Evolutionary conservation across 2,329 filamentous ascomycete species (phyloP).

Genomic region (Pseudogymnoascus destructans): DNA sequence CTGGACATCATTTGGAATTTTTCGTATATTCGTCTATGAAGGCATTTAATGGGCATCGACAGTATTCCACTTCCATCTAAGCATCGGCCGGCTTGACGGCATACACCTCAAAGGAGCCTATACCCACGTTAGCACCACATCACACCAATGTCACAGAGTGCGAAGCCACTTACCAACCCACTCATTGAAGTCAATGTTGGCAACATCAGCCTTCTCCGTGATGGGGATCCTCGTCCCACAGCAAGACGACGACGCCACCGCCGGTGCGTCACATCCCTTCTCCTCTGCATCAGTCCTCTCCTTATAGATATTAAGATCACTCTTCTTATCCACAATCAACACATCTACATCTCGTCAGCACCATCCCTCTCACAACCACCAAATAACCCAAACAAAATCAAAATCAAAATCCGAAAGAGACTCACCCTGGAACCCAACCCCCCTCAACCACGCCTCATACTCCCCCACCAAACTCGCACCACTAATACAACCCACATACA

Average conservation of each 20-base stretch:
- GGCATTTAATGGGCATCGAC: constrained; percentile 1
- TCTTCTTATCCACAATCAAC: constrained; percentile 33
- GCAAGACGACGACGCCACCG: constrained; percentile 11
- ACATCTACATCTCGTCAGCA: constrained; percentile 25
- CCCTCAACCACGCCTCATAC: constrained; percentile 38
- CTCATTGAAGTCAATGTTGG: constrained; percentile 34
- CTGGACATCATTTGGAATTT: not conserved
- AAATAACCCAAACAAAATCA: not conserved
- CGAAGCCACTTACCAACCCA: constrained; percentile 33
- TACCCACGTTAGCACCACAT: not conserved
- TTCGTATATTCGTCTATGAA: not conserved
- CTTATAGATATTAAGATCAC: constrained; percentile 37
- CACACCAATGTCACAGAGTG: not conserved
- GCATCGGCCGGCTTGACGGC: constrained; percentile 30
- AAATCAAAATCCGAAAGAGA: too few relatives aligned
- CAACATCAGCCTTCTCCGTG: constrained; percentile 13
- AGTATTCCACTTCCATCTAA: not conserved
- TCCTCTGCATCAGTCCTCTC: constrained; percentile 18
- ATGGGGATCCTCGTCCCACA: constrained; percentile 10
- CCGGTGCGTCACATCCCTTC: constrained; percentile 10
- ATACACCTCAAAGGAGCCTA: constrained; percentile 38
- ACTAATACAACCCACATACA: constrained; percentile 48
- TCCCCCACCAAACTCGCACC: constrained; percentile 39
- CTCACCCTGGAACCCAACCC: constrained; percentile 38
- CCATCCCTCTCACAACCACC: not conserved